phyloP scores from a whole-genome alignment of 768 basidiomycete species.

The Ramaria sp. region DNA sequence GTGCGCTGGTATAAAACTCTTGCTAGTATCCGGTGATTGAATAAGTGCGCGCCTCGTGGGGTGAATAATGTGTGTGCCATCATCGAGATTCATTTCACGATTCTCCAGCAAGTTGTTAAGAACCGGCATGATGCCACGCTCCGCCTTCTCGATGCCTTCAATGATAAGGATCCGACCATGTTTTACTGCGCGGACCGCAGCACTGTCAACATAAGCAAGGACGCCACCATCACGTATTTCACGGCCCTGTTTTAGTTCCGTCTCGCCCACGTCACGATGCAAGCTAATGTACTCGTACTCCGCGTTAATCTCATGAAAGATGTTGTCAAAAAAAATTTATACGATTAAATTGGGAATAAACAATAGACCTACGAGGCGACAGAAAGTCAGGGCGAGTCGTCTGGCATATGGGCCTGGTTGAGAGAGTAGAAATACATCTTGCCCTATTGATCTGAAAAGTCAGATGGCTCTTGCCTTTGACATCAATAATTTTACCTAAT shows the following conservation, averaged over 20 bases:
- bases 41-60: too few relatives aligned
- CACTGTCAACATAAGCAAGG: constrained; percentile 59
- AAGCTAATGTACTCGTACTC: constrained; percentile 62
- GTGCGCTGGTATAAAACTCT: too few relatives aligned
- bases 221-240: constrained; percentile 53
- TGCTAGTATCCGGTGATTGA: too few relatives aligned
- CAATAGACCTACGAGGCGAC: constrained; percentile 29
- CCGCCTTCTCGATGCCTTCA: constrained; percentile 64
- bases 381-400: constrained; percentile 51
- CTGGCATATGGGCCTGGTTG: constrained; percentile 62
- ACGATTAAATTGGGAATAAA: neutral
- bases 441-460: constrained; percentile 18
- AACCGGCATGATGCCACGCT: constrained; percentile 63
- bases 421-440: constrained; percentile 55
- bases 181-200: constrained; percentile 56
- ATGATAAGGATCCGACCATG: constrained; percentile 52
- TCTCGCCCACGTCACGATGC: constrained; percentile 62
- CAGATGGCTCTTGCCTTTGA: neutral
- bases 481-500: constrained; percentile 22
- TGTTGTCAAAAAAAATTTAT: constrained; percentile 15
- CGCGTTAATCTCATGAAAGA: constrained; percentile 36
- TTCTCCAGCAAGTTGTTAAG: constrained; percentile 62
- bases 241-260: constrained; percentile 59
- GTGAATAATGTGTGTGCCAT: constrained; percentile 60
- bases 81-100: constrained; percentile 64